phyloP scores from a whole-genome alignment of 2,329 filamentous ascomycete species.

The Madurella mycetomatis region DNA sequence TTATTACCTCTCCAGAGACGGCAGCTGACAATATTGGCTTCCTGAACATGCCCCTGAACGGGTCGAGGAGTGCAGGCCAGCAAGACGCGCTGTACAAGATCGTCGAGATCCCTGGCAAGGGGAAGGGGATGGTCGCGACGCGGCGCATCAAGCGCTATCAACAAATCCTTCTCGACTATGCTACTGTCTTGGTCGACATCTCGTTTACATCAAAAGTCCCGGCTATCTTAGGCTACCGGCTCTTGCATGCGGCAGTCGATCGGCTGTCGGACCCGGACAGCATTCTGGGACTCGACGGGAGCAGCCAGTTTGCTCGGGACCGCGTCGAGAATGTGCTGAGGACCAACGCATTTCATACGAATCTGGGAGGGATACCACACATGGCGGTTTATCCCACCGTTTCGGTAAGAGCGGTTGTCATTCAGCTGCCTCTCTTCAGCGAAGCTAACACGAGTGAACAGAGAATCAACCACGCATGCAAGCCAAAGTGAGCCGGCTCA shows the following conservation, averaged over 20 bases:
- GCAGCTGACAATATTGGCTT: constrained; percentile 30
- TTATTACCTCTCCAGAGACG: constrained; percentile 34
- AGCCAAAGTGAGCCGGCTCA: constrained; percentile 31
- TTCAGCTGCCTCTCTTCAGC: background rate
- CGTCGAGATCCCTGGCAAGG: constrained; percentile 32
- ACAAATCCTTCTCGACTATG: constrained; percentile 33
- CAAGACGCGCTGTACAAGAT: constrained; percentile 26
- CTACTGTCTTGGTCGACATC: constrained; percentile 30
- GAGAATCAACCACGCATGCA: constrained; percentile 34
- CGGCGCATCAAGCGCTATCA: constrained; percentile 28
- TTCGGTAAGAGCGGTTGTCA: constrained; percentile 13
- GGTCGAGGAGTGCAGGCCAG: background rate
- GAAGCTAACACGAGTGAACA: constrained; percentile 12
- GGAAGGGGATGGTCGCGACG: constrained; percentile 31
- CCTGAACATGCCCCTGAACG: constrained; percentile 24
- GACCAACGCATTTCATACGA: constrained; percentile 32
- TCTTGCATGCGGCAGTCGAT: constrained; percentile 30
- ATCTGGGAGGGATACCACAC: constrained; percentile 23
- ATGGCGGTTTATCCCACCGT: constrained; percentile 25
- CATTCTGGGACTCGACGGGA: constrained; percentile 29
- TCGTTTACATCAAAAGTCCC: constrained; percentile 28
- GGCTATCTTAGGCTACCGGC: constrained; percentile 27
- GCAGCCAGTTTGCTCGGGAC: constrained; percentile 27
- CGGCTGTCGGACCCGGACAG: constrained; percentile 28
- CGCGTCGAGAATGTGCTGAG: constrained; percentile 33